Evolutionary conservation across 805 yeast species (phyloP).

Genomic region (Wickerhamiella brachini): DNA sequence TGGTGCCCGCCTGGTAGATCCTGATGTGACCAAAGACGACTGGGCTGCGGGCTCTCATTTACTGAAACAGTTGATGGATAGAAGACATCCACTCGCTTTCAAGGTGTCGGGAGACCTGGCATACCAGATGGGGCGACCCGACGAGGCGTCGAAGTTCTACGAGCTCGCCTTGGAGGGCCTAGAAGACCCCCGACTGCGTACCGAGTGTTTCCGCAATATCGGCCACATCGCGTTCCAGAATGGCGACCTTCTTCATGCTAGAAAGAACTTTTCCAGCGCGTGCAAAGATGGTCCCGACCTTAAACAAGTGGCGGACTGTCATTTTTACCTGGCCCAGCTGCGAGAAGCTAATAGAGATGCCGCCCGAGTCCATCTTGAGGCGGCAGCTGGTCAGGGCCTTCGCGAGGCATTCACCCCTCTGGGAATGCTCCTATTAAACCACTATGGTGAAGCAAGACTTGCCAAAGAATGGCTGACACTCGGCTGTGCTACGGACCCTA

Average conservation of each 20-base stretch:
- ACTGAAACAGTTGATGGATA: constrained; percentile 40
- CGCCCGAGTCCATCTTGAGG: constrained; percentile 61
- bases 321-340: constrained; percentile 63
- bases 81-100: constrained; percentile 58
- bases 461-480: constrained; percentile 77
- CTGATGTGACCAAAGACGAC: constrained; percentile 36
- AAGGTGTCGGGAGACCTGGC: constrained; percentile 73
- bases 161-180: constrained; percentile 36
- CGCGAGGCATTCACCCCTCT: constrained; percentile 60
- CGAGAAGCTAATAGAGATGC: constrained; percentile 46
- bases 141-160: constrained; percentile 49
- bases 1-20: constrained; percentile 42
- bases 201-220: constrained; percentile 57
- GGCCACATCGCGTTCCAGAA: constrained; percentile 44
- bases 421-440: constrained; percentile 70
- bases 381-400: constrained; percentile 66
- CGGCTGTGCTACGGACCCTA: constrained; percentile 31
- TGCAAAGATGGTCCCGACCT: constrained; percentile 41
- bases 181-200: constrained; percentile 39
- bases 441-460: constrained; percentile 43
- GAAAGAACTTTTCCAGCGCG: constrained; percentile 44
- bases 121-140: constrained; percentile 29
- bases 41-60: constrained; percentile 47
- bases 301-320: constrained; percentile 49
- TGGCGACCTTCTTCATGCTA: constrained; percentile 40